Evolutionary conservation across 768 basidiomycete species (phyloP).

Genomic region (Tylopilus sp.): DNA sequence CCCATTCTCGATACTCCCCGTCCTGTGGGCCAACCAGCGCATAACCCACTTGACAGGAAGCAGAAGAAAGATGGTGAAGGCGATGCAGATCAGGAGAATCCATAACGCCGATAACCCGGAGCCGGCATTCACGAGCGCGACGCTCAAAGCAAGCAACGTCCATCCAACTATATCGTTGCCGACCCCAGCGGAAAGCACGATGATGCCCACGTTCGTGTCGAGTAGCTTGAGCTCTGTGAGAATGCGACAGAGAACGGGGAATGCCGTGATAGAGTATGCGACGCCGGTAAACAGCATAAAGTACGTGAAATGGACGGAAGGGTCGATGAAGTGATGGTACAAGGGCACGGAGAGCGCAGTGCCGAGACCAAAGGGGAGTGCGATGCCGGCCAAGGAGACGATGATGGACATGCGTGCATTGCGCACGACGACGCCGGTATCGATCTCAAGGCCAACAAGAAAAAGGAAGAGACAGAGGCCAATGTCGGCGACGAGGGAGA

Average conservation of each 20-base stretch:
- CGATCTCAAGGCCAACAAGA: constrained; percentile 91
- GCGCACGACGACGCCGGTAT: constrained; percentile 70
- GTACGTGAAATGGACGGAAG: constrained; percentile 68
- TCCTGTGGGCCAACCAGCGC: constrained; percentile 68
- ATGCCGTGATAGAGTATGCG: constrained; percentile 85
- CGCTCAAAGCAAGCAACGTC: constrained; percentile 84
- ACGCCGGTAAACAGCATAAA: constrained; percentile 96
- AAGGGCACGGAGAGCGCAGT: constrained; percentile 62
- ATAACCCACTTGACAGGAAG: constrained; percentile 62
- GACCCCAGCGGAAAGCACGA: constrained; percentile 91
- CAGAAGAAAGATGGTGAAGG: constrained; percentile 74
- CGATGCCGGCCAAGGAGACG: constrained; percentile 81
- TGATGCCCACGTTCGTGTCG: constrained; percentile 88
- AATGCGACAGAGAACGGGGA: constrained; percentile 84
- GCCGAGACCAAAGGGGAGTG: constrained; percentile 85
- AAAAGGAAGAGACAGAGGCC: constrained; percentile 88
- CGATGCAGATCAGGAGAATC: constrained; percentile 76
- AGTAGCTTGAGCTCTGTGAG: constrained; percentile 88
- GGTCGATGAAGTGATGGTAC: constrained; percentile 55
- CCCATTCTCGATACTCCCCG: constrained; percentile 77
- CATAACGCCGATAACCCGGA: constrained; percentile 82
- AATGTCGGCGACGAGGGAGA: constrained; percentile 85
- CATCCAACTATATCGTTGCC: constrained; percentile 87
- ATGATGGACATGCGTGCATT: constrained; percentile 65
- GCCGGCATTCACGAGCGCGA: constrained; percentile 88